Evolutionary conservation across 768 basidiomycete species (phyloP), one percentile per base, ranked within the genome.

Genomic region (Naganishia randhawae): DNA sequence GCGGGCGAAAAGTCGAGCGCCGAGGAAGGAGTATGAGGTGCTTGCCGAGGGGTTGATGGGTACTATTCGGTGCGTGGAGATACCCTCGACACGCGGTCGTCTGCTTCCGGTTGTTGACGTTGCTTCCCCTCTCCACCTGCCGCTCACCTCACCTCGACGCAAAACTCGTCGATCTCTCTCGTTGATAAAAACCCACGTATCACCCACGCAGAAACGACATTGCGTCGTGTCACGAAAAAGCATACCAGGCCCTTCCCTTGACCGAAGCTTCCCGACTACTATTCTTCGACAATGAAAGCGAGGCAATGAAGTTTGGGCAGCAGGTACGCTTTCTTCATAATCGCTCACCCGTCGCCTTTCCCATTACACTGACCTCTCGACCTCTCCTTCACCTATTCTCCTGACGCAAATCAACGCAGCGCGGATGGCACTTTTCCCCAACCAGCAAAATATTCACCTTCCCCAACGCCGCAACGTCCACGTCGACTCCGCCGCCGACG

Each of bases 41-140:
- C 92, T 97, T 74, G 86, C 96, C 11, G 90, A 94, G 75, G 90
- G 90, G 73, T 82, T 96, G 74, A 91, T 96, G 88, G 89, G 88
- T 17, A 97, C 94, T 3, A 94, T 97, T 73, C 83, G 93, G 93
- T 92, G 32, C 25, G 69, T 51, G 8, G 4, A 31, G 2, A 19
- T 11, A 29, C n/a, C n/a, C n/a, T n/a, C n/a, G n/a, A n/a, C n/a
- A n/a, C n/a, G n/a, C n/a, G n/a, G n/a, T n/a, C n/a, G n/a, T n/a
- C n/a, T n/a, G n/a, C n/a, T n/a, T n/a, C n/a, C n/a, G n/a, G n/a
- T n/a, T n/a, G n/a, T n/a, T n/a, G n/a, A n/a, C n/a, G n/a, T n/a
- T n/a, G n/a, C n/a, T n/a, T n/a, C n/a, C n/a, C n/a, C n/a, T n/a
- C n/a, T n/a, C n/a, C n/a, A n/a, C n/a, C n/a, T n/a, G n/a, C n/a